These are phyloP conservation scores for Cenococcum geophilum DNA, from an alignment of 495 filamentous ascomycete genomes.

Conservation along the genomic window DNA sequence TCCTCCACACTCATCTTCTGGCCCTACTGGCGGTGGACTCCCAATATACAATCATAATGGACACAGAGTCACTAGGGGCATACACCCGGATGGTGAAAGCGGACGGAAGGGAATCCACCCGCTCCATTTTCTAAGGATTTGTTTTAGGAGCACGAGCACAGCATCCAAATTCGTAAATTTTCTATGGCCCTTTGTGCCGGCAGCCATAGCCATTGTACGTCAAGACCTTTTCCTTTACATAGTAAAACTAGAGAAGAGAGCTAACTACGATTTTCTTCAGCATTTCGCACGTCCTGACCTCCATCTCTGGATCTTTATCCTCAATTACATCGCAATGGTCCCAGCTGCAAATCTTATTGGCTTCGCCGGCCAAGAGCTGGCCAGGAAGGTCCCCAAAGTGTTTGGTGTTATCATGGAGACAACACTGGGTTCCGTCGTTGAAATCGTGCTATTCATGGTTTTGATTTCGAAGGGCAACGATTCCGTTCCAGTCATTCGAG, in stretches of 20 bases:
- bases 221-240: not conserved
- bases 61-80: constrained; percentile 41
- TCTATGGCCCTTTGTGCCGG: constrained; percentile 70
- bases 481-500: constrained; percentile 63
- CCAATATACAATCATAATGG: constrained; percentile 39
- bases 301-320: constrained; percentile 59
- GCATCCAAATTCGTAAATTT: constrained; percentile 56
- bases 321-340: constrained; percentile 78
- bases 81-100: constrained; percentile 58
- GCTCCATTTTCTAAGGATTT: constrained; percentile 53
- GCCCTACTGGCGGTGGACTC: constrained; percentile 5
- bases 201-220: constrained; percentile 53
- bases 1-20: constrained; percentile 13
- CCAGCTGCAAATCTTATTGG: constrained; percentile 82
- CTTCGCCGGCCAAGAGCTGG: constrained; percentile 76
- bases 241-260: not conserved
- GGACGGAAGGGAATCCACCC: constrained; percentile 58
- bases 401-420: constrained; percentile 72
- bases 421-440: constrained; percentile 68
- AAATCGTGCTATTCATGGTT: constrained; percentile 78
- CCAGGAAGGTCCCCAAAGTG: constrained; percentile 72
- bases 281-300: constrained; percentile 57
- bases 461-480: constrained; percentile 48
- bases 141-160: constrained; percentile 53
- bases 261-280: constrained; percentile 19